Conservation (phyloP, 1,284 basidiomycete species). For the Trichosporon asahii region DNA sequence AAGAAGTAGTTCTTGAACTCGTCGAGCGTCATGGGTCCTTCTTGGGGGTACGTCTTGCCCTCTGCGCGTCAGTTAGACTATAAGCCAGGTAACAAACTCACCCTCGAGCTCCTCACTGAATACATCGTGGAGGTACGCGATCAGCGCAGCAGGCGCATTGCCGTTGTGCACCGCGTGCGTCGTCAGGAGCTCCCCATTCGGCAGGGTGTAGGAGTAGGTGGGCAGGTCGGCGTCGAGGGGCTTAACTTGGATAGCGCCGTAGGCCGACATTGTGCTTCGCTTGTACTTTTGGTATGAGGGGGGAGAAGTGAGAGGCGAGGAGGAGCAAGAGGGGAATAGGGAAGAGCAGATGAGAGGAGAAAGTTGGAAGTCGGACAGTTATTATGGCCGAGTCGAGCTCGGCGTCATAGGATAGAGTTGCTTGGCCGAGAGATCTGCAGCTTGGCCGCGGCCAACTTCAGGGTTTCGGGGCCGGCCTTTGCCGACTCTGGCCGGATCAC, state of each 20-base stretch:
- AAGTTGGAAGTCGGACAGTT: background rate
- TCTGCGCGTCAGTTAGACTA: slow-evolving; percentile 25
- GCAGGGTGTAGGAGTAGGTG: slow-evolving; percentile 43
- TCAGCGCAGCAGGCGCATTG: slow-evolving; percentile 57
- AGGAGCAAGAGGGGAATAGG: background rate
- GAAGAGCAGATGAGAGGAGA: background rate
- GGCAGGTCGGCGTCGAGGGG: slow-evolving; percentile 43
- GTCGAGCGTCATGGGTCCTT: slow-evolving; percentile 58
- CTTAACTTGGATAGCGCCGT: slow-evolving; percentile 53
- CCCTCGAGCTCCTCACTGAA: slow-evolving; percentile 72
- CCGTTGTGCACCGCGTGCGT: slow-evolving; percentile 65
- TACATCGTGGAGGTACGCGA: slow-evolving; percentile 61
- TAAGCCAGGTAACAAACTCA: slow-evolving; percentile 15
- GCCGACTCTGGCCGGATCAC: background rate
- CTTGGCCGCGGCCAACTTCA: slow-evolving; percentile 7
- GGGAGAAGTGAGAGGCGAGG: no score
- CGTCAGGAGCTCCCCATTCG: slow-evolving; percentile 45
- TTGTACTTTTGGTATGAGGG: background rate
- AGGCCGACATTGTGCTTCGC: slow-evolving; percentile 46
- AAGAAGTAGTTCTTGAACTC: slow-evolving; percentile 69
- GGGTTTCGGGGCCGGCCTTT: background rate
- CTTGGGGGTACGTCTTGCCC: slow-evolving; percentile 80
- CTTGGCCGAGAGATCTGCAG: background rate
- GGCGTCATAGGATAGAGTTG: background rate
- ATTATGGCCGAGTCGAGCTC: background rate